These are phyloP conservation scores for Phytophthora pistaciae DNA, from an alignment of 352 stramenopile genomes.

Conservation along the genomic window DNA sequence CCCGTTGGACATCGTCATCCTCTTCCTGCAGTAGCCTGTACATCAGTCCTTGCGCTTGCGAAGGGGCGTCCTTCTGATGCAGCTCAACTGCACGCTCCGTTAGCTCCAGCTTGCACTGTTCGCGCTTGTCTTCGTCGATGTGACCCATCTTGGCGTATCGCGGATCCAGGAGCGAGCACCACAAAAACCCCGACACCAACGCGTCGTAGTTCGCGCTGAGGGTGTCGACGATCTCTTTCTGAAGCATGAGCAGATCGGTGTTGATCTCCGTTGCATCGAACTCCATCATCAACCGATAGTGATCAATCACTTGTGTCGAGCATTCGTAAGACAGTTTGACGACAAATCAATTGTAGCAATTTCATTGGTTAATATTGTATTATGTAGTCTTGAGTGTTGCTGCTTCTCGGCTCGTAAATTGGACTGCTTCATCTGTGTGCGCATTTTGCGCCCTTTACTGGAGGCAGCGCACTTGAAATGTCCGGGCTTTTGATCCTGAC, in stretches of 20 bases:
- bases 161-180: slow-evolving; percentile 57
- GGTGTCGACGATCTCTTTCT: slow-evolving; percentile 1
- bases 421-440: no score
- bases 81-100: slow-evolving; percentile 3
- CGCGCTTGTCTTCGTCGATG: slow-evolving; percentile 46
- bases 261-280: slow-evolving; percentile 16
- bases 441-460: no score
- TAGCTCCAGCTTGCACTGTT: slow-evolving; percentile 18
- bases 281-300: slow-evolving; percentile 16
- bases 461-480: no score
- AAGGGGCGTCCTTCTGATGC: background rate
- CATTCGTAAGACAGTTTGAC: no score
- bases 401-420: no score
- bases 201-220: slow-evolving; percentile 25
- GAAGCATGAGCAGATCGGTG: slow-evolving; percentile 13
- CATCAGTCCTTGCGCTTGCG: slow-evolving; percentile 9
- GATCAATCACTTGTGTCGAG: no score
- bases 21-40: slow-evolving; percentile 12
- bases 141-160: slow-evolving; percentile 58
- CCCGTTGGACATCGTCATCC: slow-evolving; percentile 17
- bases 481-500: no score
- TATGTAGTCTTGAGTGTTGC: no score
- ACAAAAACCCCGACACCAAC: slow-evolving; percentile 34
- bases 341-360: no score
- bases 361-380: no score